Evolutionary conservation across 352 stramenopile genomes (phyloP).

Genomic region (Pythium sp.): DNA sequence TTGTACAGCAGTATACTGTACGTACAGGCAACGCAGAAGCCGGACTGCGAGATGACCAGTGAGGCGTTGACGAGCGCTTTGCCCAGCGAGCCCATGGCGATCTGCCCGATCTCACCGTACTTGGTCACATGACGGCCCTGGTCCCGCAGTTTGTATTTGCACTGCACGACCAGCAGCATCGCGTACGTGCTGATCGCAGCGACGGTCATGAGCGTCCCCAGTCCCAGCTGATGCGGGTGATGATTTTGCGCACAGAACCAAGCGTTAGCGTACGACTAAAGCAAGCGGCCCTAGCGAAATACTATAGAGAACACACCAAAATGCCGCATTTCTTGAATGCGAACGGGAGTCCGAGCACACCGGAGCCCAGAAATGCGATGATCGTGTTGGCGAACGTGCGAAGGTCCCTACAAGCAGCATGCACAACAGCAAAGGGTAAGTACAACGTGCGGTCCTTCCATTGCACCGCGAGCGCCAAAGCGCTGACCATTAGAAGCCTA

Average conservation of each 20-base stretch:
- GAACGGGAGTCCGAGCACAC: conserved; percentile 87
- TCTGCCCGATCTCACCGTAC: conserved; percentile 87
- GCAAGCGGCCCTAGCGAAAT: too few species aligned
- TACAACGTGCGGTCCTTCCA: too few species aligned
- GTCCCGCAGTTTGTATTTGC: conserved; percentile 74
- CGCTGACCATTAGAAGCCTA: not conserved
- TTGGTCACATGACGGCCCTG: conserved; percentile 44
- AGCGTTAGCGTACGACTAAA: not conserved
- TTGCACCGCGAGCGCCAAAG: not conserved
- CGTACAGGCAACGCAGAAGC: conserved; percentile 88
- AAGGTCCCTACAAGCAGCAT: conserved; percentile 31
- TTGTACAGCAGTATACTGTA: not conserved
- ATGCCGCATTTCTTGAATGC: conserved; percentile 89
- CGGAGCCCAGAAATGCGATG: conserved; percentile 91
- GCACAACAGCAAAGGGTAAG: not conserved
- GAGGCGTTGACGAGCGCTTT: conserved; percentile 79
- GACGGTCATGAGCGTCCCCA: conserved; percentile 52
- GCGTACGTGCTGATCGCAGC: conserved; percentile 59
- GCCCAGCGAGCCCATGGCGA: conserved; percentile 67
- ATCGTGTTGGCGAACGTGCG: conserved; percentile 78
- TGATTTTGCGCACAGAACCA: not conserved
- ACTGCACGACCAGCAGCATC: conserved; percentile 76
- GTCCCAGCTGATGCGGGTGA: conserved; percentile 35
- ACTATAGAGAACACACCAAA: conserved; percentile 36
- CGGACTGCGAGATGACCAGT: conserved; percentile 84